Percentiles rank a stretch among this genome's conserved stretches.
These are phyloP conservation scores for Rhynchosporium agropyri DNA, from an alignment of 2,329 filamentous ascomycete genomes.

Conservation along the genomic window DNA sequence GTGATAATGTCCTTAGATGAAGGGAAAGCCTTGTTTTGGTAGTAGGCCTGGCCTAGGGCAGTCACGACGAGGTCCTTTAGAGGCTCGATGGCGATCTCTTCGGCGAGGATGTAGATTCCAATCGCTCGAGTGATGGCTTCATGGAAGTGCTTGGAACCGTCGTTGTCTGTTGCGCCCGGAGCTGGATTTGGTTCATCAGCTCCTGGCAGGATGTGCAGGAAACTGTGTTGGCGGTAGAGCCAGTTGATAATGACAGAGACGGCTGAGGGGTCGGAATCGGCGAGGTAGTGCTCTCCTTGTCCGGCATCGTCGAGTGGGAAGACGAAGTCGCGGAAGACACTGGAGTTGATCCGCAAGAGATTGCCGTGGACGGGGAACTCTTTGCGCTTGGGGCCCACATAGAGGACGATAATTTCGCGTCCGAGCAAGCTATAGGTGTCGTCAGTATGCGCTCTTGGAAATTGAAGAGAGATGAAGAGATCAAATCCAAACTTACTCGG, in stretches of 20 bases:
- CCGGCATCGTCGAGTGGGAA: not conserved
- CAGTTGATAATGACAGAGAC: constrained; percentile 6
- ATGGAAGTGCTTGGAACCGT: not conserved
- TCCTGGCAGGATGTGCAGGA: not conserved
- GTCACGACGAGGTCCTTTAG: constrained; percentile 12
- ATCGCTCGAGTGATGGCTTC: constrained; percentile 8
- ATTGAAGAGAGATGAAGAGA: not conserved
- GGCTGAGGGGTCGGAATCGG: constrained; percentile 6
- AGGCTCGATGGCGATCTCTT: constrained; percentile 5
- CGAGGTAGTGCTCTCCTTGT: constrained; percentile 5
- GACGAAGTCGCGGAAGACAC: constrained; percentile 4
- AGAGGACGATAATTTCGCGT: constrained; percentile 18
- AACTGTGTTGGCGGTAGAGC: constrained; percentile 6
- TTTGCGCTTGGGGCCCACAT: constrained; percentile 24
- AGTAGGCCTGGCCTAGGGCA: not conserved
- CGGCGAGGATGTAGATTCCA: constrained; percentile 13
- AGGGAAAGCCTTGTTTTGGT: not conserved
- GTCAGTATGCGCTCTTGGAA: not conserved
- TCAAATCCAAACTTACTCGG: not conserved
- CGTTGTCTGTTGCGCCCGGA: not conserved
- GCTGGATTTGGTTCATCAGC: no score
- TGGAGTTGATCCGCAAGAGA: constrained; percentile 17
- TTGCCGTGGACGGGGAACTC: constrained; percentile 17
- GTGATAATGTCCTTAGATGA: not conserved
- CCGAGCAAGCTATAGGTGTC: constrained; percentile 1